Evolutionary conservation across 1,284 basidiomycete species (phyloP), one percentile per base, ranked within the genome.

Genomic region (Ceratorhiza oryzae-sativae): DNA sequence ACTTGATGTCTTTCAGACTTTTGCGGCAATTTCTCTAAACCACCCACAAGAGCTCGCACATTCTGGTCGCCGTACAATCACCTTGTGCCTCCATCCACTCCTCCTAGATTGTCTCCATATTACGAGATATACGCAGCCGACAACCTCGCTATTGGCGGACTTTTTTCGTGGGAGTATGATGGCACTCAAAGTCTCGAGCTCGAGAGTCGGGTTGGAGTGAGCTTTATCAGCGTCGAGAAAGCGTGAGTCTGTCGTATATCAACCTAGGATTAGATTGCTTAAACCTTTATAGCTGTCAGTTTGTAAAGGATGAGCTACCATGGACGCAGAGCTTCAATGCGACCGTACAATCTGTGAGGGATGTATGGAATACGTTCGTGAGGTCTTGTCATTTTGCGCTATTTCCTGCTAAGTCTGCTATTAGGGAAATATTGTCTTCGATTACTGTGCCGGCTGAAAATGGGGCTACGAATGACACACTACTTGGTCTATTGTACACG

Each of bases 41-140:
- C 62, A 23, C 23, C 62, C 9, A 51, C 62, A 20, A 36, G 18
- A 12, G 48, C 48, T 10, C 36, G 62, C 9, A 51, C 62, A 20
- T 65, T 65, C 48, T 65, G 62, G 62, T 34, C 62, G 13, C 62
- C 62, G 10, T 65, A 65, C 32, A 65, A 65, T 27, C 62, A 65
- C 32, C 48, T 65, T 13, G 62, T 53, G 18, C 62, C 62, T 34
- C 62, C 62, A 13, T 12, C 48, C 15, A 5, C 62, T 39, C 18
- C 48, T 18, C 62, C 62, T 18, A 65, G 46, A 3, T 34, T 65
- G n/a, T 65, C 62, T 1, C 46, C 62, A 15, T 65, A 65, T 41
- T 65, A 65, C 27, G 62, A 65, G n/a, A 53, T 65, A 25, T 65
- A 65, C 41, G 62, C 62, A 30, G 51, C 62, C 4, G 62, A 65